Evolutionary conservation across 1,139 yeast genomes (phyloP).

Genomic region (Lodderomyces jiufengensis): DNA sequence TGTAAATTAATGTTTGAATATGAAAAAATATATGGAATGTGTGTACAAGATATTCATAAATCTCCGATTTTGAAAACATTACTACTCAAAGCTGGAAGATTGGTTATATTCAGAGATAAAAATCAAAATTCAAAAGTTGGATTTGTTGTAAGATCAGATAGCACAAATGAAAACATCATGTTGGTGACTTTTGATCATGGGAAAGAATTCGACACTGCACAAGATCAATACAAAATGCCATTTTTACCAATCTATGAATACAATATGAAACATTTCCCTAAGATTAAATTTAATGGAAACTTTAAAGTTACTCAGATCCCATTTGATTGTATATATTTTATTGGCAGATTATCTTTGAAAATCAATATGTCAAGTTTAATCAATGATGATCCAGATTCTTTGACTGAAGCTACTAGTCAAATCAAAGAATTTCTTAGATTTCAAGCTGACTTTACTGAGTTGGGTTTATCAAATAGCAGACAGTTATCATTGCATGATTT

Average conservation of each 20-base stretch:
- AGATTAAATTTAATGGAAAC: slow-evolving; percentile 29
- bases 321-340: slow-evolving; percentile 45
- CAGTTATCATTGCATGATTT: slow-evolving; percentile 54
- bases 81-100: slow-evolving; percentile 54
- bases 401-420: slow-evolving; percentile 40
- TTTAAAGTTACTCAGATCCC: slow-evolving; percentile 46
- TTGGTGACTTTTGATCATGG: slow-evolving; percentile 48
- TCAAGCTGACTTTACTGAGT: slow-evolving; percentile 47
- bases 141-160: slow-evolving; percentile 44
- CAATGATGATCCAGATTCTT: slow-evolving; percentile 39
- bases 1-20: slow-evolving; percentile 46
- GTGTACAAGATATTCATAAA: slow-evolving; percentile 46
- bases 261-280: slow-evolving; percentile 24
- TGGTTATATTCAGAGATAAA: slow-evolving; percentile 55
- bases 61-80: slow-evolving; percentile 43
- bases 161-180: slow-evolving; percentile 24
- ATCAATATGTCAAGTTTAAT: slow-evolving; percentile 42
- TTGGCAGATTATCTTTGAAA: slow-evolving; percentile 43
- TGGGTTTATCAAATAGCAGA: slow-evolving; percentile 40
- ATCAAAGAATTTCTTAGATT: slow-evolving; percentile 36
- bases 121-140: slow-evolving; percentile 46
- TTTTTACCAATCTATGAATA: slow-evolving; percentile 41
- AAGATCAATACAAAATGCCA: slow-evolving; percentile 41
- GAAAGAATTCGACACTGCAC: slow-evolving; percentile 26
- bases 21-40: slow-evolving; percentile 38